phyloP scores from a whole-genome alignment of 306 rosid species.

The Nissolia schottii region DNA sequence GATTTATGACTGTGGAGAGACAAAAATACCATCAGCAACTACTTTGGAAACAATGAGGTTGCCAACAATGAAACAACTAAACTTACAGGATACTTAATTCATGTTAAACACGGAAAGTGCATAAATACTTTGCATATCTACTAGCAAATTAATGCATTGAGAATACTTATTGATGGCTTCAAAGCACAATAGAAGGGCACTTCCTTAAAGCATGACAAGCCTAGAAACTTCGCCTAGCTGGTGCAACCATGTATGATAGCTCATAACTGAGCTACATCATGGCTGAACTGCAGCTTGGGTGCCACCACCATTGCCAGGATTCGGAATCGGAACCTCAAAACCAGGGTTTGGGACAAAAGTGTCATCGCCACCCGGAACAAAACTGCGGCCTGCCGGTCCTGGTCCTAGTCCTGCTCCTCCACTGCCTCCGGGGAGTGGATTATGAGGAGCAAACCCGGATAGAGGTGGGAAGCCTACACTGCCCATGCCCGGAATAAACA shows the following conservation, averaged over 20 bases:
- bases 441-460: conserved; percentile 3
- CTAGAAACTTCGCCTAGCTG: not conserved
- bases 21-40: not conserved
- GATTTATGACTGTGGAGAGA: not conserved
- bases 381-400: conserved; percentile 1
- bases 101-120: not conserved
- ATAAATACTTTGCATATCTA: not conserved
- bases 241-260: conserved; percentile 10
- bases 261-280: conserved; percentile 23
- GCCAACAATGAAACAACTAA: not conserved
- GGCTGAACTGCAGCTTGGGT: conserved; percentile 32
- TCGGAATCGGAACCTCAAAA: conserved; percentile 56
- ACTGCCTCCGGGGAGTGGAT: conserved; percentile 23
- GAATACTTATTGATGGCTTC: conserved; percentile 16
- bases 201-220: not conserved
- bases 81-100: not conserved
- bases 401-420: not conserved
- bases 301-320: conserved; percentile 40
- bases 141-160: not conserved
- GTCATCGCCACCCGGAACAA: conserved; percentile 68
- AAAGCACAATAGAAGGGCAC: not conserved
- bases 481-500: conserved; percentile 56
- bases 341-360: conserved; percentile 68
- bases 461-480: conserved; percentile 33
- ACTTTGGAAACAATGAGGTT: not conserved